Percentiles rank a stretch among this genome's conserved stretches.
Conservation (phyloP, 2,329 filamentous ascomycete genomes). For the Fusarium sp. region DNA sequence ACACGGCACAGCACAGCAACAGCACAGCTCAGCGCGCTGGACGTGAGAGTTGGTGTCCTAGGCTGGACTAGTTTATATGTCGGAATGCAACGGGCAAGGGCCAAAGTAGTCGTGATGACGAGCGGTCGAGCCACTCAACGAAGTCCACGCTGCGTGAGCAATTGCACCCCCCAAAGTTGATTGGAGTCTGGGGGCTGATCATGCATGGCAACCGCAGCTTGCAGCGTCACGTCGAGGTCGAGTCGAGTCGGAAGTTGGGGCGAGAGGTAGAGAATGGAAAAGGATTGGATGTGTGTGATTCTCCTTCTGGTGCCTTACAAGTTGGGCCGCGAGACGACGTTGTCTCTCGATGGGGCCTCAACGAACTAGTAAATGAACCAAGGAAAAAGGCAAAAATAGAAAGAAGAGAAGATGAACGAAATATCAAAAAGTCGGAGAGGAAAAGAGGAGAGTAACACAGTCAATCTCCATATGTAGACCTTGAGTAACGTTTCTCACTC, state of each 20-base stretch:
- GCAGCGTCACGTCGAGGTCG: constrained; percentile 41
- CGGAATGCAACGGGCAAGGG: constrained; percentile 30
- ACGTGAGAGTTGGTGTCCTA: constrained; percentile 23
- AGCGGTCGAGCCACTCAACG: constrained; percentile 43
- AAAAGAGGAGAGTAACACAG: constrained; percentile 3
- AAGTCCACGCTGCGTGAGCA: constrained; percentile 46
- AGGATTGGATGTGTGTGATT: constrained; percentile 23
- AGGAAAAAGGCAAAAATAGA: background rate
- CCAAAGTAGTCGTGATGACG: constrained; percentile 36
- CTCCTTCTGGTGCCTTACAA: constrained; percentile 39
- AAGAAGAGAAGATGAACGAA: background rate
- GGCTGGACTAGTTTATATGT: constrained; percentile 36
- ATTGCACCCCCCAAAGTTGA: constrained; percentile 44
- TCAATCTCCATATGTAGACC: constrained; percentile 1
- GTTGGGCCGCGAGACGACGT: constrained; percentile 43
- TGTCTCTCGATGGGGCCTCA: constrained; percentile 12
- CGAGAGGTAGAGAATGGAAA: constrained; percentile 37
- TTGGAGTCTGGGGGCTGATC: constrained; percentile 47
- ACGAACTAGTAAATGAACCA: constrained; percentile 14
- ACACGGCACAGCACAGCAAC: constrained; percentile 43
- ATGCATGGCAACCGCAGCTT: constrained; percentile 48
- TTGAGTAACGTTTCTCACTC: constrained; percentile 25
- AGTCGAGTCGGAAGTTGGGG: constrained; percentile 31
- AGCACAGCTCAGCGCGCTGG: constrained; percentile 19
- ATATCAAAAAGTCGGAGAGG: constrained; percentile 9